Evolutionary conservation across 139 green algal species (phyloP).

Genomic region (Tetraselmis chui): DNA sequence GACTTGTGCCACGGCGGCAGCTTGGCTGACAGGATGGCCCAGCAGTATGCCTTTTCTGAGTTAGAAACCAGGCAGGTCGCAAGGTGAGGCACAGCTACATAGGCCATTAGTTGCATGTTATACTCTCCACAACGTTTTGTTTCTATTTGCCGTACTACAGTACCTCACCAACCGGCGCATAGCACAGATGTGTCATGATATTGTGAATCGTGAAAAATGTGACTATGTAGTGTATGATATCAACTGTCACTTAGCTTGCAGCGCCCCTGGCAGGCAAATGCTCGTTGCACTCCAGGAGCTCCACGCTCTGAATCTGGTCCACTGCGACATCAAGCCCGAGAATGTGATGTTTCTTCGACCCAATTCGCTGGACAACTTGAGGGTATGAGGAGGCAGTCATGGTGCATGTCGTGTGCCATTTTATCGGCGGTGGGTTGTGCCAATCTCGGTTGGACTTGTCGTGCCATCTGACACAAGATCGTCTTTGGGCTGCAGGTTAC

Average conservation of each 20-base stretch:
- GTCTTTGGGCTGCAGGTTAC: constrained; percentile 9
- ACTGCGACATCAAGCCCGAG: constrained; percentile 13
- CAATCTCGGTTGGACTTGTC: too few species aligned
- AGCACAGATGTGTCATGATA: too few species aligned
- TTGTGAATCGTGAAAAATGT: too few species aligned
- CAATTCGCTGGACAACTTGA: background rate
- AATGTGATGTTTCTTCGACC: background rate
- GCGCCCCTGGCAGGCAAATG: background rate
- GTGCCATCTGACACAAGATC: too few species aligned
- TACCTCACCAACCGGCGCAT: too few species aligned
- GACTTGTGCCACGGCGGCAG: background rate
- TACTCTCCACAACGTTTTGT: too few species aligned
- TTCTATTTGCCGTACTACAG: too few species aligned
- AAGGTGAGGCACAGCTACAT: background rate
- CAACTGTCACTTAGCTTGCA: background rate
- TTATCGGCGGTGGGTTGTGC: too few species aligned
- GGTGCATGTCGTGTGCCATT: too few species aligned
- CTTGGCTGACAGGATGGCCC: background rate
- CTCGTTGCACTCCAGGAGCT: background rate
- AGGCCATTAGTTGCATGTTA: too few species aligned
- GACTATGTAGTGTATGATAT: too few species aligned
- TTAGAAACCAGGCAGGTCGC: background rate
- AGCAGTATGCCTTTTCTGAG: background rate
- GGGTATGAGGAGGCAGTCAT: too few species aligned
- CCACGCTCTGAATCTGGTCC: background rate